These are phyloP conservation scores for Candida endomychidarum DNA, from an alignment of 805 yeast genomes.

Conservation along the genomic window DNA sequence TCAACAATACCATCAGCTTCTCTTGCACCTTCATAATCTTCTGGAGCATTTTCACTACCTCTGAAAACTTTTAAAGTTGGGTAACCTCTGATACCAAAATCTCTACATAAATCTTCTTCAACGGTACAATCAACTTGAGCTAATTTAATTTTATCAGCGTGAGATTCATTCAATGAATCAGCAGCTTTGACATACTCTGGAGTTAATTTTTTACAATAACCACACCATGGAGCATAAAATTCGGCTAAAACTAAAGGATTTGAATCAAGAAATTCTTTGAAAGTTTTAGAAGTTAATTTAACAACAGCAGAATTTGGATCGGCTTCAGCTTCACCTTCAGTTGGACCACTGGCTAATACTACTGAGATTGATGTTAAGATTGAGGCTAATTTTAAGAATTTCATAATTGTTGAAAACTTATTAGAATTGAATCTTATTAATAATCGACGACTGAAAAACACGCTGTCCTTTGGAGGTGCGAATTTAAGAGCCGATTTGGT, in stretches of 20 bases:
- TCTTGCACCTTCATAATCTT: constrained; percentile 85
- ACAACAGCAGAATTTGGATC: constrained; percentile 86
- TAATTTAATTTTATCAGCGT: constrained; percentile 57
- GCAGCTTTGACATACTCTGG: constrained; percentile 81
- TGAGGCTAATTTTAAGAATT: constrained; percentile 42
- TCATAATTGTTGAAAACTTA: constrained; percentile 32
- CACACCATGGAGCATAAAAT: constrained; percentile 97
- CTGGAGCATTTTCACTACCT: constrained; percentile 42
- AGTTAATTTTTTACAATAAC: constrained; percentile 87
- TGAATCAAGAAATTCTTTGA: constrained; percentile 60
- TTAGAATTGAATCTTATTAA: constrained; percentile 1
- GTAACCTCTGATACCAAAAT: constrained; percentile 72
- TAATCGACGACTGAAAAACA: constrained; percentile 5
- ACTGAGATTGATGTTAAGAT: constrained; percentile 40
- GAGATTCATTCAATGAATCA: constrained; percentile 49
- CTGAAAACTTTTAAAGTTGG: constrained; percentile 82
- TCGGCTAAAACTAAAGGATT: constrained; percentile 83
- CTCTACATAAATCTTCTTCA: constrained; percentile 67
- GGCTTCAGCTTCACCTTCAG: constrained; percentile 65
- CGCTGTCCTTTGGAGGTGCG: constrained; percentile 5
- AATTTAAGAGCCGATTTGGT: too few relatives aligned
- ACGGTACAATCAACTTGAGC: constrained; percentile 88
- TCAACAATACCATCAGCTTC: constrained; percentile 72
- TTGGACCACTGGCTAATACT: constrained; percentile 38
- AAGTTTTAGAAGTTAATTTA: constrained; percentile 65